Evolutionary conservation across 2,329 filamentous ascomycete genomes (phyloP).

Genomic region (Neonectria neomacrospora): DNA sequence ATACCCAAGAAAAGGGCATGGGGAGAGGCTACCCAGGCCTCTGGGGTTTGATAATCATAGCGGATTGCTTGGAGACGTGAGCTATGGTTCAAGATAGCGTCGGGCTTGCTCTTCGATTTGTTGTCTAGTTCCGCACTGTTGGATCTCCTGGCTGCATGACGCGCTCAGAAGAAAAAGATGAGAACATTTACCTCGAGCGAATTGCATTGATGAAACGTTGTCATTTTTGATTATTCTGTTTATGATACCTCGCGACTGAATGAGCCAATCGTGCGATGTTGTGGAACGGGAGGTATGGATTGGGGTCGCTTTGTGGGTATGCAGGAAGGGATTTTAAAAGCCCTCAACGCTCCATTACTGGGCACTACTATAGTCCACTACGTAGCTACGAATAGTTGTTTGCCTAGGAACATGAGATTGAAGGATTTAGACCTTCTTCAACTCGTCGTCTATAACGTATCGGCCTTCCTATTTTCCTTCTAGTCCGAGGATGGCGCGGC

Average conservation of each 20-base stretch:
- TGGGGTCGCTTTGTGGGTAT: too few species aligned
- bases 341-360: too few species aligned
- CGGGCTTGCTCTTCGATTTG: background rate
- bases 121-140: background rate
- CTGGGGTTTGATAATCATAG: background rate
- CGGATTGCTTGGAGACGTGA: background rate
- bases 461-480: background rate
- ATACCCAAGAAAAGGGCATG: conserved; percentile 10
- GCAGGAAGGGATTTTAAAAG: too few species aligned
- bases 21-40: background rate
- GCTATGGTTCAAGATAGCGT: background rate
- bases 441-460: background rate
- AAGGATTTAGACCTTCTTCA: background rate
- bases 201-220: background rate
- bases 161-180: background rate
- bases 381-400: background rate
- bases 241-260: background rate
- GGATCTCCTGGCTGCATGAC: background rate
- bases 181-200: background rate
- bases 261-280: too few species aligned
- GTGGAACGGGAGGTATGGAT: too few species aligned
- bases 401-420: background rate
- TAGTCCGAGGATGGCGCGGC: background rate
- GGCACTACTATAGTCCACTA: background rate
- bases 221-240: background rate